Percentiles rank a stretch among this genome's conserved stretches.
These are phyloP conservation scores for Sporothrix euskadiensis DNA, from an alignment of 2,329 filamentous ascomycete species.

Conservation along the genomic window DNA sequence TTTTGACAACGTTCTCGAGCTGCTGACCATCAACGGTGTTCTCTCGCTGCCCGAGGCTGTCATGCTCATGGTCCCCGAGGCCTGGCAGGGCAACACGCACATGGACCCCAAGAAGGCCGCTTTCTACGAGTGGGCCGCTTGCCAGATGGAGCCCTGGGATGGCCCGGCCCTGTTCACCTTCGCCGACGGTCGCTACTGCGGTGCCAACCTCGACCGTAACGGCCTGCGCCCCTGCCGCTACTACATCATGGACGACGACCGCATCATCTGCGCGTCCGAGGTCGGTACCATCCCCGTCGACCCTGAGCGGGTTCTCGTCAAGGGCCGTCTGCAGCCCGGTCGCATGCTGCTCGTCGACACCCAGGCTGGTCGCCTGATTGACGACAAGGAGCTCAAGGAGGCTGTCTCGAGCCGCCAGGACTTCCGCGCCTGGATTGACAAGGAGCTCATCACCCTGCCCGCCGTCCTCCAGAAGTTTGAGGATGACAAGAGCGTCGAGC, in stretches of 20 bases:
- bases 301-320: slow-evolving; percentile 85
- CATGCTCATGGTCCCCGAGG: slow-evolving; percentile 98
- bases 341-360: slow-evolving; percentile 97
- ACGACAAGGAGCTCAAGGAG: slow-evolving; percentile 87
- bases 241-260: slow-evolving; percentile 95
- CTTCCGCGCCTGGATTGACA: slow-evolving; percentile 85
- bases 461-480: slow-evolving; percentile 66
- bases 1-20: slow-evolving; percentile 94
- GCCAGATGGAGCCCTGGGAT: slow-evolving; percentile 99
- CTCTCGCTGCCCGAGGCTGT: slow-evolving; percentile 92
- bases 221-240: slow-evolving; percentile 93
- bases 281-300: slow-evolving; percentile 92
- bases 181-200: slow-evolving; percentile 92
- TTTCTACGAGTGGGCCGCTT: slow-evolving; percentile 98
- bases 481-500: slow-evolving; percentile 58
- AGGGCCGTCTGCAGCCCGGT: slow-evolving; percentile 89
- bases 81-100: slow-evolving; percentile 88
- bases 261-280: slow-evolving; percentile 95
- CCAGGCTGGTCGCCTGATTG: slow-evolving; percentile 83
- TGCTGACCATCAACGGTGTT: slow-evolving; percentile 93
- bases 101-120: slow-evolving; percentile 96
- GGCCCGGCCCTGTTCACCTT: slow-evolving; percentile 96
- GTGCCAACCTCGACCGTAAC: slow-evolving; percentile 94
- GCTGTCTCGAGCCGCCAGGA: slow-evolving; percentile 84
- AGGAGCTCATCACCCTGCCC: slow-evolving; percentile 79